Percentiles rank a stretch among this genome's conserved stretches.
Evolutionary conservation across 306 rosid species (phyloP).

Genomic region (Quercus agrifolia): DNA sequence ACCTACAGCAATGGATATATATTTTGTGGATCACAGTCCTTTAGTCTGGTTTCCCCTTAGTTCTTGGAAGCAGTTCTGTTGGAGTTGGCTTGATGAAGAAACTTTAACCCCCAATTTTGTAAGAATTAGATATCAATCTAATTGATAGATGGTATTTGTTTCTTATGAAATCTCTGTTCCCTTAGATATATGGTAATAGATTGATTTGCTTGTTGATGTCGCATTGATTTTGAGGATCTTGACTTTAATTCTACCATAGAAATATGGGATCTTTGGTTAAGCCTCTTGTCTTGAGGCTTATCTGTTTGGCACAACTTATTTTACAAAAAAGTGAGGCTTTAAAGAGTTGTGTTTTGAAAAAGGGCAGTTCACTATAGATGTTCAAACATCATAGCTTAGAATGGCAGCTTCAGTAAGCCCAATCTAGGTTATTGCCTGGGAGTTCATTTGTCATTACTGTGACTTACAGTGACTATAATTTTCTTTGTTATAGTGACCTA

Average conservation of each 20-base stretch:
- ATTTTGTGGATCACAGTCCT: not conserved
- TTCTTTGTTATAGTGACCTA: not conserved
- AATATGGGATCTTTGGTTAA: not conserved
- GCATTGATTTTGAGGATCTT: not conserved
- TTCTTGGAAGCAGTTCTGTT: conserved; percentile 3
- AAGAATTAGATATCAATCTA: not conserved
- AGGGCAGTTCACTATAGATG: not conserved
- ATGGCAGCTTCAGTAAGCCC: not conserved
- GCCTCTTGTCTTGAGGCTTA: not conserved
- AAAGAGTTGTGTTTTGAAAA: too few species aligned
- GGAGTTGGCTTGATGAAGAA: not conserved
- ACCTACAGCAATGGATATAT: not conserved
- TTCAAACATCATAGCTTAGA: not conserved
- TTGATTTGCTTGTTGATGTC: not conserved
- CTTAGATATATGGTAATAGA: not conserved
- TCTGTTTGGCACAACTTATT: too few species aligned
- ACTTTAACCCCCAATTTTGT: not conserved
- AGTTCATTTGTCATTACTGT: too few species aligned
- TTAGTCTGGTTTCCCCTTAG: not conserved
- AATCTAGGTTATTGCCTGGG: not conserved
- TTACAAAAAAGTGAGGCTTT: too few species aligned
- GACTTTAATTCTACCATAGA: not conserved
- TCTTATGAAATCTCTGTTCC: not conserved
- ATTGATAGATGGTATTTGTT: not conserved
- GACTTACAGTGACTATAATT: too few species aligned